phyloP scores from a whole-genome alignment of 257 asterid genomes.

The Avicennia marina region DNA sequence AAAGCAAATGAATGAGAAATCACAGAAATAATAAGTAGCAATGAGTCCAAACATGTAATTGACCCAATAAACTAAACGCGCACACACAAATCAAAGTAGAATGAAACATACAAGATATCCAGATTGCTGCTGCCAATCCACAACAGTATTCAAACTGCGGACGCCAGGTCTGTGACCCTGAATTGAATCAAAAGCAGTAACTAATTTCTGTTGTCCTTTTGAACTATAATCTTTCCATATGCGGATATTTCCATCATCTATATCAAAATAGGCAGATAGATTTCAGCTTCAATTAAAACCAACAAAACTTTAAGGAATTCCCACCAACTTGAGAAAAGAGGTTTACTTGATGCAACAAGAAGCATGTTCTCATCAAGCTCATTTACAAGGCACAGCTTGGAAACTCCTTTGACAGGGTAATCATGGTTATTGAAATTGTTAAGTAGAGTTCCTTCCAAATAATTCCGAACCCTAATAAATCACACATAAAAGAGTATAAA shows the following conservation, averaged over 20 bases:
- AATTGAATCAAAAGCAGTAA: constrained; percentile 84
- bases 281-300: constrained; percentile 9
- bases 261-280: constrained; percentile 17
- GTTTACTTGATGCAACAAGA: constrained; percentile 95
- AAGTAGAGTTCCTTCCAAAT: constrained; percentile 78
- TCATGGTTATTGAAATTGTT: constrained; percentile 87
- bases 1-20: constrained; percentile 12
- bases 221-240: constrained; percentile 86
- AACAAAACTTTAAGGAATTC: neutral
- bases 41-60: neutral
- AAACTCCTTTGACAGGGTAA: constrained; percentile 85
- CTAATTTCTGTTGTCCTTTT: constrained; percentile 73
- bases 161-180: constrained; percentile 88
- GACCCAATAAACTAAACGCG: neutral
- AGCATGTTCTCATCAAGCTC: constrained; percentile 92
- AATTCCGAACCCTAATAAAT: constrained; percentile 51
- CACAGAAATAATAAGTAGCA: constrained; percentile 10
- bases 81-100: neutral
- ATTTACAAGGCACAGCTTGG: constrained; percentile 89
- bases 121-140: constrained; percentile 99
- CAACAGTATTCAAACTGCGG: constrained; percentile 86
- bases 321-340: constrained; percentile 20
- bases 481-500: constrained; percentile 1
- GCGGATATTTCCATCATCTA: constrained; percentile 91
- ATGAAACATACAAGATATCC: constrained; percentile 50